phyloP scores from a whole-genome alignment of 306 rosid species.

The Geum urbanum region DNA sequence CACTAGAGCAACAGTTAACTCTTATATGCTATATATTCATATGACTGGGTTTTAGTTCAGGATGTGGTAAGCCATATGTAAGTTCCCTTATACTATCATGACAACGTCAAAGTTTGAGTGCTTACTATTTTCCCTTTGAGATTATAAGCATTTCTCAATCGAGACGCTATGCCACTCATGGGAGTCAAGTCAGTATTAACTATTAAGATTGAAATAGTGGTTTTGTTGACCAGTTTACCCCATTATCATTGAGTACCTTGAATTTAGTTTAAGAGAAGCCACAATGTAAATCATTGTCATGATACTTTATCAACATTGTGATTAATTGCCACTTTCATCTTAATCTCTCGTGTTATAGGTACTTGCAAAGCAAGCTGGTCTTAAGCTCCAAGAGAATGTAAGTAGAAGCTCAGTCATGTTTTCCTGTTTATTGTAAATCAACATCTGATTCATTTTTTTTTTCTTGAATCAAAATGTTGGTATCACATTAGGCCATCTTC shows the following conservation, averaged over 20 bases:
- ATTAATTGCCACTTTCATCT: conserved; percentile 15
- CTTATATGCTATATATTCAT: neutral
- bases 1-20: neutral
- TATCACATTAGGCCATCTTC: conserved; percentile 49
- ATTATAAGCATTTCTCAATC: no score
- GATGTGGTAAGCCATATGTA: neutral
- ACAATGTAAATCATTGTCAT: neutral
- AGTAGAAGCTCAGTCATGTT: conserved; percentile 28
- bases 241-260: neutral
- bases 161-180: neutral
- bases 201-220: neutral
- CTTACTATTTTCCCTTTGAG: no score
- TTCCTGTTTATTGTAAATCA: conserved; percentile 3
- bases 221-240: neutral
- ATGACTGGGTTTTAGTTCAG: neutral
- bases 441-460: conserved; percentile 13
- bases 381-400: conserved; percentile 71
- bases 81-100: no score
- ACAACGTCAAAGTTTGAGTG: no score
- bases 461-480: conserved; percentile 11
- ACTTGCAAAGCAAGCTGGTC: conserved; percentile 81
- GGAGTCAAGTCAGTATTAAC: neutral
- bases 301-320: neutral
- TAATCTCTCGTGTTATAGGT: conserved; percentile 47
- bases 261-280: neutral